A percentile compares a stretch with the other conserved stretches of the same genome.
Evolutionary conservation across 345 rosid species (phyloP).

Genomic region (Gossypioides kirkii): DNA sequence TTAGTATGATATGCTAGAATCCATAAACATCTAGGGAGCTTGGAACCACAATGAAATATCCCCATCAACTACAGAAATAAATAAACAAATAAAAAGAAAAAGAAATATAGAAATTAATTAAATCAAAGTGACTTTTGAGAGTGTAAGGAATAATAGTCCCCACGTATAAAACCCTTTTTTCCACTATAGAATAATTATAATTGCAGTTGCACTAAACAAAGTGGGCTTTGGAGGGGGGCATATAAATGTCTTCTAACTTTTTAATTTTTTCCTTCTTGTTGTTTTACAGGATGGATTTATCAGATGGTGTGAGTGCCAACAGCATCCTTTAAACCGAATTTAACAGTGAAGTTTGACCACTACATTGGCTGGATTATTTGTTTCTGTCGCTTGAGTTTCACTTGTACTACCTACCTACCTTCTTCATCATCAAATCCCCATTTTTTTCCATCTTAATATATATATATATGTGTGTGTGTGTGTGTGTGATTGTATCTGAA

Average conservation of each 20-base stretch:
- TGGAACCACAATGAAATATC: slow-evolving; percentile 1
- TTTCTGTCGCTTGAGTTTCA: slow-evolving; percentile 14
- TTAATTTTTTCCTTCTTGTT: slow-evolving; percentile 22
- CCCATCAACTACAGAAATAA: background rate
- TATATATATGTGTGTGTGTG: background rate
- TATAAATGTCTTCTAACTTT: background rate
- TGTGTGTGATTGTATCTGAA: background rate
- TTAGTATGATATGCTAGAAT: background rate
- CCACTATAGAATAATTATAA: slow-evolving; percentile 36
- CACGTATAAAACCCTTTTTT: slow-evolving; percentile 23
- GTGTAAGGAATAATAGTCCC: slow-evolving; percentile 45
- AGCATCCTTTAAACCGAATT: slow-evolving; percentile 32
- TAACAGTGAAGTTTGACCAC: slow-evolving; percentile 33
- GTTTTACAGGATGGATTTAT: slow-evolving; percentile 22
- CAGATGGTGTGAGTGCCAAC: slow-evolving; percentile 20
- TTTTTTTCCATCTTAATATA: background rate
- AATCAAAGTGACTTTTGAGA: slow-evolving; percentile 26
- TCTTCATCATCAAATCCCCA: background rate
- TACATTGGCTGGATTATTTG: slow-evolving; percentile 13
- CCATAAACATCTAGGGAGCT: background rate
- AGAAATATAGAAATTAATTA: slow-evolving; percentile 9
- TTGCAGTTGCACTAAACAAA: slow-evolving; percentile 26
- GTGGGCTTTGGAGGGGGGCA: slow-evolving; percentile 22
- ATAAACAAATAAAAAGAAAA: background rate
- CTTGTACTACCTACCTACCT: background rate